Conservation (phyloP, 495 filamentous ascomycete species). For the Penicillium verhagenii region DNA sequence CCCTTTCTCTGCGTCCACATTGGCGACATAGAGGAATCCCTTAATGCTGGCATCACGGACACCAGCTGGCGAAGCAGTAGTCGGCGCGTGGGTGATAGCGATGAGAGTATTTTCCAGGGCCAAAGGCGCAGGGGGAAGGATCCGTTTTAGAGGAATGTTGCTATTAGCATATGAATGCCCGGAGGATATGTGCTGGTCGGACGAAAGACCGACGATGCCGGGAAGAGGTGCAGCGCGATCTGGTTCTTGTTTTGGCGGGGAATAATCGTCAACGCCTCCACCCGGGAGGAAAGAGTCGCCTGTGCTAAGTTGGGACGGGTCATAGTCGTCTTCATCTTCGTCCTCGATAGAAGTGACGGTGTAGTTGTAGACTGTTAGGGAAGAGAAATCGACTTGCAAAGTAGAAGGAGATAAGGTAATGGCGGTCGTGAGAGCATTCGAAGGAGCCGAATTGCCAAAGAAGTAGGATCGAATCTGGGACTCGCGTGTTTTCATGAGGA, state of each 20-base stretch:
- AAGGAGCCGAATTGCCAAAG: conserved; percentile 66
- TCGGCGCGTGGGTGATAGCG: conserved; percentile 72
- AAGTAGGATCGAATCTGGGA: conserved; percentile 87
- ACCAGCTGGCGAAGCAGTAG: conserved; percentile 62
- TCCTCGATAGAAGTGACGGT: conserved; percentile 43
- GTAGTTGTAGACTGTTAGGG: conserved; percentile 68
- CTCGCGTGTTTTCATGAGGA: conserved; percentile 67
- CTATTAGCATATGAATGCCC: conserved; percentile 1
- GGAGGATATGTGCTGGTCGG: conserved; percentile 9
- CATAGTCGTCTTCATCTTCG: conserved; percentile 48
- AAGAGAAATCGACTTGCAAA: conserved; percentile 71
- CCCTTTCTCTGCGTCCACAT: conserved; percentile 82
- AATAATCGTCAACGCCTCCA: conserved; percentile 35
- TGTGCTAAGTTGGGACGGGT: conserved; percentile 40
- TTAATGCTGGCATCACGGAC: conserved; percentile 84
- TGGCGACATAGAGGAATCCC: conserved; percentile 88
- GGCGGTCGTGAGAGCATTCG: conserved; percentile 44
- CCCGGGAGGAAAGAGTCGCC: conserved; percentile 49
- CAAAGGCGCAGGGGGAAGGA: conserved; percentile 33
- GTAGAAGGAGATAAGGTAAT: conserved; percentile 81
- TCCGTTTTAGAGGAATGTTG: conserved; percentile 39
- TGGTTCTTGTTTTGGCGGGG: conserved; percentile 19
- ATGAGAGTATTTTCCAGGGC: conserved; percentile 62
- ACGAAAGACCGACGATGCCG: conserved; percentile 22
- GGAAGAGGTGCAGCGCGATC: conserved; percentile 23